Conservation (phyloP, 2,329 filamentous ascomycete species). For the Aschersonia sp. region DNA sequence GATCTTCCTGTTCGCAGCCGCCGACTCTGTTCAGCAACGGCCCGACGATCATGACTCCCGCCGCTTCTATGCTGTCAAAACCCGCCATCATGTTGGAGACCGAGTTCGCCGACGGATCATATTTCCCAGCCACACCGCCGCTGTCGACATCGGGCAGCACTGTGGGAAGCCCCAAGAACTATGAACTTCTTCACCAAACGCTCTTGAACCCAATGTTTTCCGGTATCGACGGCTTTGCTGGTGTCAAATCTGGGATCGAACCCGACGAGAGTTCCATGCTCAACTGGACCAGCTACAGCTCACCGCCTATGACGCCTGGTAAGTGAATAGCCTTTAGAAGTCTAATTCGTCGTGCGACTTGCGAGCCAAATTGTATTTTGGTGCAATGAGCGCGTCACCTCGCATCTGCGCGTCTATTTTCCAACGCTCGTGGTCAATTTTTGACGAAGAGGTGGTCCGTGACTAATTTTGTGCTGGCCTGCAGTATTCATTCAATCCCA, state of each 20-base stretch:
- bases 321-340: conserved; percentile 27
- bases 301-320: conserved; percentile 85
- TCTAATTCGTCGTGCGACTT: neutral
- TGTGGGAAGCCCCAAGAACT: conserved; percentile 71
- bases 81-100: conserved; percentile 68
- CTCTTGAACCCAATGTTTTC: conserved; percentile 71
- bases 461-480: conserved; percentile 19
- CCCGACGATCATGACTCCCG: conserved; percentile 54
- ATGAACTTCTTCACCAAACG: conserved; percentile 58
- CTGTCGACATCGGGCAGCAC: conserved; percentile 74
- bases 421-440: conserved; percentile 1
- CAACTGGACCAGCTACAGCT: conserved; percentile 64
- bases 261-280: conserved; percentile 59
- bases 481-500: conserved; percentile 36
- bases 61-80: conserved; percentile 61
- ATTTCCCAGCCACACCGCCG: conserved; percentile 75
- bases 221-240: conserved; percentile 48
- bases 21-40: conserved; percentile 41
- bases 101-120: conserved; percentile 53
- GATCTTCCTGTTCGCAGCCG: conserved; percentile 49
- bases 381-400: too few relatives aligned
- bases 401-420: too few relatives aligned
- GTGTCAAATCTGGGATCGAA: conserved; percentile 56
- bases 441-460: conserved; percentile 5
- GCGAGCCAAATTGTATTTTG: neutral